Evolutionary conservation across 176 grass and related monocot species (phyloP).

Genomic region (Eleusine indica): DNA sequence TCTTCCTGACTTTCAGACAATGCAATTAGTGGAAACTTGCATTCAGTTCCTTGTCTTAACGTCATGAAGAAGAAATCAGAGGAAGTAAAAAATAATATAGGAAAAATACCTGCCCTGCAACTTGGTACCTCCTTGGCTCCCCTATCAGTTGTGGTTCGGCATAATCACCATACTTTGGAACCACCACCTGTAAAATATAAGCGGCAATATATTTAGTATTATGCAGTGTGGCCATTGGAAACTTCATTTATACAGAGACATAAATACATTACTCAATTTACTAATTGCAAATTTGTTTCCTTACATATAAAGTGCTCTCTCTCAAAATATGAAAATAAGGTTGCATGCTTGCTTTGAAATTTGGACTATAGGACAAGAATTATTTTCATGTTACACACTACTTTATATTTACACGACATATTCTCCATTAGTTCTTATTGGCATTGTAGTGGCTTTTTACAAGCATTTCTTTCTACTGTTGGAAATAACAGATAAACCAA

Average conservation of each 20-base stretch:
- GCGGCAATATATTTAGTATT: constrained; percentile 5
- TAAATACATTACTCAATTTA: constrained; percentile 6
- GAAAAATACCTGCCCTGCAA: constrained; percentile 79
- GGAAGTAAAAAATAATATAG: not conserved
- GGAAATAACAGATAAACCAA: not conserved
- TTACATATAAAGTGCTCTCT: not conserved
- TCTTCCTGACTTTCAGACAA: not conserved
- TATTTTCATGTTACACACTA: constrained; percentile 18
- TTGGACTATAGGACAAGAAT: not conserved
- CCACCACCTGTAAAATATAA: constrained; percentile 66
- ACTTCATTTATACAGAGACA: constrained; percentile 3
- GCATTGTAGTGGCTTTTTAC: not conserved
- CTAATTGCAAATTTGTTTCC: not conserved
- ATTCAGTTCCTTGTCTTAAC: not conserved
- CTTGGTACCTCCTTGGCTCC: constrained; percentile 64
- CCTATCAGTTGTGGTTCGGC: constrained; percentile 72
- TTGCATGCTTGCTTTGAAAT: not conserved
- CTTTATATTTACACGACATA: not conserved
- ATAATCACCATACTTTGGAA: constrained; percentile 75
- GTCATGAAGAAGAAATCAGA: not conserved
- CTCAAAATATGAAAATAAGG: not conserved
- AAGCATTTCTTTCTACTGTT: not conserved
- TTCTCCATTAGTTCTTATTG: not conserved
- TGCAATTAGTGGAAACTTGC: not conserved
- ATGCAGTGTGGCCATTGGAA: constrained; percentile 3